Conservation (phyloP, 2,329 filamentous ascomycete species). For the Microdochium nivale region DNA sequence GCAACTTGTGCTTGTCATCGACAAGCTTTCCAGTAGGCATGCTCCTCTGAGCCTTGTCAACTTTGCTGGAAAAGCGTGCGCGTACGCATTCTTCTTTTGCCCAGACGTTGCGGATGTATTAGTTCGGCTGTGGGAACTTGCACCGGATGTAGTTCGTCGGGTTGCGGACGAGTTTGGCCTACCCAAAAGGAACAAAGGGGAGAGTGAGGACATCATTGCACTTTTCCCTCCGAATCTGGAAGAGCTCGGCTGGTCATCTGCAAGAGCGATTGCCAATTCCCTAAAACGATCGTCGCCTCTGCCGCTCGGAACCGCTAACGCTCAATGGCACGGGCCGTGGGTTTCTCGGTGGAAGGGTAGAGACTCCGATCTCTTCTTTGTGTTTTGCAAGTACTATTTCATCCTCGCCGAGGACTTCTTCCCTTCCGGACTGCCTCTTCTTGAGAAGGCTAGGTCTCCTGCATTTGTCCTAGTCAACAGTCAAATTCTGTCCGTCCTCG, state of each 20-base stretch:
- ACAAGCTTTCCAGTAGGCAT: slow-evolving; percentile 76
- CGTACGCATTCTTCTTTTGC: slow-evolving; percentile 90
- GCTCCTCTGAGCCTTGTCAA: slow-evolving; percentile 59
- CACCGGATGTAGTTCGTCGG: slow-evolving; percentile 60
- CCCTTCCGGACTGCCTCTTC: slow-evolving; percentile 41
- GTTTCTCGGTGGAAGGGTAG: slow-evolving; percentile 75
- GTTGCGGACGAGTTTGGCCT: slow-evolving; percentile 62
- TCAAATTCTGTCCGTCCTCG: slow-evolving; percentile 70
- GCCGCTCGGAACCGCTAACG: slow-evolving; percentile 59
- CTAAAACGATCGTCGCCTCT: slow-evolving; percentile 58
- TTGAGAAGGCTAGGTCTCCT: slow-evolving; percentile 57
- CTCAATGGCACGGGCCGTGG: slow-evolving; percentile 85
- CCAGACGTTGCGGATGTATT: slow-evolving; percentile 79
- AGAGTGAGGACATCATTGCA: slow-evolving; percentile 56
- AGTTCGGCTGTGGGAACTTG: slow-evolving; percentile 70
- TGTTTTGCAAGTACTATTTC: slow-evolving; percentile 85
- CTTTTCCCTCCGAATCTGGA: slow-evolving; percentile 62
- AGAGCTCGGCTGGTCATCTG: slow-evolving; percentile 47
- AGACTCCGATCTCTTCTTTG: slow-evolving; percentile 84
- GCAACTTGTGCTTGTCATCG: slow-evolving; percentile 80
- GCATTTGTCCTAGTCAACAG: slow-evolving; percentile 75
- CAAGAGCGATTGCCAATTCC: slow-evolving; percentile 37
- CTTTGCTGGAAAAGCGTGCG: slow-evolving; percentile 84
- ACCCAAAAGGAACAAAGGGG: slow-evolving; percentile 42
- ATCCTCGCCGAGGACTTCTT: slow-evolving; percentile 68